phyloP scores from a whole-genome alignment of 202 grass and related monocot genomes.

The Setaria italica region DNA sequence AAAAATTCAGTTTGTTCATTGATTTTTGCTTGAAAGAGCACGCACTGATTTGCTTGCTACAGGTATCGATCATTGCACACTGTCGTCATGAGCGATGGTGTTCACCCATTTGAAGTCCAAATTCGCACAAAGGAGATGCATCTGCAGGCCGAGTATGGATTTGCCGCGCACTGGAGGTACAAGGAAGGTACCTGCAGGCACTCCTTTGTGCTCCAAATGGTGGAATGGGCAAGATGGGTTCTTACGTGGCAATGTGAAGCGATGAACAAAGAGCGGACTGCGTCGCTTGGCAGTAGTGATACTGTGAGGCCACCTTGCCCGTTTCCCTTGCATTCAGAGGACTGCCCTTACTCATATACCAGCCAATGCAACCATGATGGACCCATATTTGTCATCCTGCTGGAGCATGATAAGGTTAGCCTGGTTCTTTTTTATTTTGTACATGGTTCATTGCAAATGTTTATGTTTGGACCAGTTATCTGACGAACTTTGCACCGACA shows the following conservation, averaged over 20 bases:
- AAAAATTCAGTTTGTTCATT: neutral
- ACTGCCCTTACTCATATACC: constrained; percentile 80
- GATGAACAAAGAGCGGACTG: constrained; percentile 42
- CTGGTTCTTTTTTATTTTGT: neutral
- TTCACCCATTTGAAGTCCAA: constrained; percentile 85
- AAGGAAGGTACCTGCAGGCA: constrained; percentile 83
- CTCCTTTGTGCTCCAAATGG: constrained; percentile 83
- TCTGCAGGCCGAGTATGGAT: constrained; percentile 86
- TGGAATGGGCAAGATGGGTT: constrained; percentile 92
- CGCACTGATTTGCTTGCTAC: constrained; percentile 41
- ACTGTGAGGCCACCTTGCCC: constrained; percentile 57
- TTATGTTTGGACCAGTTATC: neutral
- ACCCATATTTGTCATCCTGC: constrained; percentile 74
- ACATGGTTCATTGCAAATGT: neutral
- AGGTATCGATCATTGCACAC: constrained; percentile 95
- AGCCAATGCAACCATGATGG: constrained; percentile 67
- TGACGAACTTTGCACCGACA: constrained; percentile 25
- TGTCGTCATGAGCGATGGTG: constrained; percentile 61
- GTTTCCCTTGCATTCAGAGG: constrained; percentile 80
- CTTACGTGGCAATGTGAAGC: constrained; percentile 83
- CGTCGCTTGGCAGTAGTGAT: constrained; percentile 36
- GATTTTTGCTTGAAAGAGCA: neutral
- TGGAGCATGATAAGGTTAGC: constrained; percentile 88
- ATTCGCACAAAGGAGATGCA: constrained; percentile 96
- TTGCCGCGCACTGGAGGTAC: constrained; percentile 94